A percentile compares a stretch with the other conserved stretches of the same genome.
Evolutionary conservation across 2,329 filamentous ascomycete species (phyloP).

Genomic region (Alternaria longipes): DNA sequence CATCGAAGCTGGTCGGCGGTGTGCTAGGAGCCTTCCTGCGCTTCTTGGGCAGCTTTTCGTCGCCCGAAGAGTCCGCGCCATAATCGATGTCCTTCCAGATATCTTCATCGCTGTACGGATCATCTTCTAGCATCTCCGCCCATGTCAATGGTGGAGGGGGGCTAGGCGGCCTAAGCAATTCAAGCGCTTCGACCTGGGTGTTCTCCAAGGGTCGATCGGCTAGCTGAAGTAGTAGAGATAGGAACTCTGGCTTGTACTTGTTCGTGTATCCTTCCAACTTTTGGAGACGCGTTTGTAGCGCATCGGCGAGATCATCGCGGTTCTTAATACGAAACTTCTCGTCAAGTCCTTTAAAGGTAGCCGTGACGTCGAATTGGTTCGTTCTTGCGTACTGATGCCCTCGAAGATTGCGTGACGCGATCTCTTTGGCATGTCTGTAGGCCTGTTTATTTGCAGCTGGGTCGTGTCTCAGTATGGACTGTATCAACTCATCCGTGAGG

Average conservation of each 20-base stretch:
- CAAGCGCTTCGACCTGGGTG: slow-evolving; percentile 71
- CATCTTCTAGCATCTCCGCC: slow-evolving; percentile 80
- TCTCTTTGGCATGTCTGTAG: slow-evolving; percentile 51
- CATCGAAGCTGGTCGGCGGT: slow-evolving; percentile 48
- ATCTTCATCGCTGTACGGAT: slow-evolving; percentile 73
- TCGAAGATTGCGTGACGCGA: slow-evolving; percentile 52
- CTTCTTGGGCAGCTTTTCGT: slow-evolving; percentile 57
- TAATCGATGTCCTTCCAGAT: slow-evolving; percentile 78
- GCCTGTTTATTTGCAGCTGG: slow-evolving; percentile 43
- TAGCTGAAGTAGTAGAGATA: slow-evolving; percentile 80
- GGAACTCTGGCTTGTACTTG: slow-evolving; percentile 79
- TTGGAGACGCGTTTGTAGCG: slow-evolving; percentile 66
- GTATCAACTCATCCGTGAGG: slow-evolving; percentile 76
- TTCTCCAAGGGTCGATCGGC: slow-evolving; percentile 81
- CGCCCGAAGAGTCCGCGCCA: slow-evolving; percentile 70
- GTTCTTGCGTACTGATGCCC: slow-evolving; percentile 56
- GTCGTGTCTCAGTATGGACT: slow-evolving; percentile 65
- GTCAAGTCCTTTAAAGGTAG: slow-evolving; percentile 64
- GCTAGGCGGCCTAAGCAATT: slow-evolving; percentile 61
- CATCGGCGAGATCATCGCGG: slow-evolving; percentile 80
- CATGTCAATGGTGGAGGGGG: slow-evolving; percentile 69
- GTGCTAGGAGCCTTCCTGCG: slow-evolving; percentile 33
- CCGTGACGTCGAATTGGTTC: slow-evolving; percentile 60
- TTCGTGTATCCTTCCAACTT: slow-evolving; percentile 64
- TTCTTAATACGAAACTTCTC: slow-evolving; percentile 87